Percentiles rank a stretch among this genome's conserved stretches.
phyloP scores from a whole-genome alignment of 257 asterid genomes.

The Solanum sejunctum region DNA sequence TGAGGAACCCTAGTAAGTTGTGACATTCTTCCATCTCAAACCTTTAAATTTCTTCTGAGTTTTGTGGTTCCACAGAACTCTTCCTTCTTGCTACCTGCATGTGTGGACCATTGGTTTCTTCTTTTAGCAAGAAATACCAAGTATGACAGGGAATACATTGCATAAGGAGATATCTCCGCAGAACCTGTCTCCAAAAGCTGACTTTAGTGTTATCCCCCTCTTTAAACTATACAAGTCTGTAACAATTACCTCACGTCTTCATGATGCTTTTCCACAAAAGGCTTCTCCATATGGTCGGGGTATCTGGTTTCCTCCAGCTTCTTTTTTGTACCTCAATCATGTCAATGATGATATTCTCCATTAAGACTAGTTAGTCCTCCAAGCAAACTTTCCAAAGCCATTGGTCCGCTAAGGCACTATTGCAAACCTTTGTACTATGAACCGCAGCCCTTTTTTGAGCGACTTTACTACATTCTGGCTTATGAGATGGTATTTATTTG shows the following conservation, averaged over 20 bases:
- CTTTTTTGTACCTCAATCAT: neutral
- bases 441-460: neutral
- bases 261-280: neutral
- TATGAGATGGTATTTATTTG: neutral
- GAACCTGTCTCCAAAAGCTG: neutral
- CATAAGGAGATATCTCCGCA: neutral
- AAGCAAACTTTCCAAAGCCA: neutral
- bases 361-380: neutral
- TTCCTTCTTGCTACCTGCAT: neutral
- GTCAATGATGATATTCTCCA: neutral
- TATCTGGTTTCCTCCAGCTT: neutral
- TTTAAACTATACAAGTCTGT: neutral
- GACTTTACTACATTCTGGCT: neutral
- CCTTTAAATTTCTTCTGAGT: neutral
- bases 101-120: neutral
- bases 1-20: neutral
- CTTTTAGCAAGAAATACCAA: neutral
- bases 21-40: neutral
- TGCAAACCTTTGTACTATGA: neutral
- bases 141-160: neutral
- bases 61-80: neutral
- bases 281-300: neutral
- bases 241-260: neutral
- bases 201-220: neutral
- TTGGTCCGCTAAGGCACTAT: neutral